Base-by-base conservation (phyloP, 2,329 filamentous ascomycete genomes). In the Fusarium siculi region DNA sequence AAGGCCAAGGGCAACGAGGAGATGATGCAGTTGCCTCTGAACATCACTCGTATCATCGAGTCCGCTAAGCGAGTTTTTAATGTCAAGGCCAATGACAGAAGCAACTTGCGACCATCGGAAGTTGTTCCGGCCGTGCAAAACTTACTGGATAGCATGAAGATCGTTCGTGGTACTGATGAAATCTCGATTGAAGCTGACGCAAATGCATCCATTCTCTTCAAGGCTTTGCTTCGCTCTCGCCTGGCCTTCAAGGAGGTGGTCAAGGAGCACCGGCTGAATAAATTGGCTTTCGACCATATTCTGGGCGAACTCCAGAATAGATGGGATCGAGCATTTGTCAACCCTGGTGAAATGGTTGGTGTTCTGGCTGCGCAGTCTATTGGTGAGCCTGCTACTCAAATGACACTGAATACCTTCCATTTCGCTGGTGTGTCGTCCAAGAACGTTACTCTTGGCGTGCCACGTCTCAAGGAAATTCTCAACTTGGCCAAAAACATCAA, bases 381-480 rank as follows among this genome's bases (percentile, higher is more conserved):
- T 81, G 96, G 96, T 85, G 96, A 99, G 83, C 96, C 96, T 44
- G 97, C 96, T 28, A 99, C 96, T 2, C 96, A 99, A 87, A 99
- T 99, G 96, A 99, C 96, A 3, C 86, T 99, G 69, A 99, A 99
- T 86, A 99, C 96, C 30, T 99, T 99, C 93, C 96, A 99, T 88
- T 99, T 99, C 83, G 95, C 96, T 83, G 96, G 96, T 97, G 95
- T 99, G 69, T 97, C 97, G 42, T 97, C 96, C 30, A 99, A 99
- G 92, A 99, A 99, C 88, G 96, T 99, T 62, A 99, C 96, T 1
- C 92, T 99, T 54, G 96, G 96, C 94, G 96, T 99, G 47, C 96
- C 96, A 47, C 96, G 96, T 91, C 90, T 99, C 55, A 99, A 99
- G 89, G 96, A 99, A 86, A 99, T 99, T 90, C 88, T 99, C 65